Base-by-base conservation (phyloP, 1,284 basidiomycete species). In the Athelia psychrophila region DNA sequence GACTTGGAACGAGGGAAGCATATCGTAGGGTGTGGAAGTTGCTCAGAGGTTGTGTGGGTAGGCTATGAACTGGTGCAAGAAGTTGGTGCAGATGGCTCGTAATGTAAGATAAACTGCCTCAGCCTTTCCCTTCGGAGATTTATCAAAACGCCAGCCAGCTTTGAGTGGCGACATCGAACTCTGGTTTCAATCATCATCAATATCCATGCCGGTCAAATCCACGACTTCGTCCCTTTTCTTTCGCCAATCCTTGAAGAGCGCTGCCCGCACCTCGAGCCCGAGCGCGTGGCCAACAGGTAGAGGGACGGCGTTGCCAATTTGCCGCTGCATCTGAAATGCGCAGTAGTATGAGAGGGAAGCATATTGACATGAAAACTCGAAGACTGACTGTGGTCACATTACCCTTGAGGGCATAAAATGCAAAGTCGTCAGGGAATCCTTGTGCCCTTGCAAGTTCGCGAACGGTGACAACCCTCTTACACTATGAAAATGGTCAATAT, bases 31-130 rank as follows among this genome's bases (percentile, higher is more conserved):
- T 91, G 89, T 58, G 77, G 69, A 51, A 80, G 78, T 51, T 91
- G 88, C 61, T 91, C 89, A 15, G 89, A 91, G 65, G 80, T 79
- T 3, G 72, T 91, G 2, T 91, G 88, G 86, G 84, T 83, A 18
- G 88, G 89, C 2, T 91, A 89, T 59, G 84, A 88, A 63, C 58
- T 77, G 6, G 69, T 72, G 25, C 77, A 79, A 8, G 76, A 73
- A 16, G 61, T 60, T 24, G 44, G 47, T 30, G 55, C 36, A 30
- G n/a, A 19, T 36, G 38, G 38, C 9, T 16, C n/a, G 6, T 18
- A n/a, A 42, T 42, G 20, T 42, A 42, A 5, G 13, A 30, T 5
- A 30, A 30, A 5, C 27, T 30, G 27, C 13, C 13, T 30, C 27
- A 13, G 13, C 27, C 27, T 30, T 30, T 30, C 27, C 13, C 13